Evolutionary conservation across 345 rosid genomes (phyloP), one percentile per base, ranked within the genome.

Genomic region (Reutealis trisperma): DNA sequence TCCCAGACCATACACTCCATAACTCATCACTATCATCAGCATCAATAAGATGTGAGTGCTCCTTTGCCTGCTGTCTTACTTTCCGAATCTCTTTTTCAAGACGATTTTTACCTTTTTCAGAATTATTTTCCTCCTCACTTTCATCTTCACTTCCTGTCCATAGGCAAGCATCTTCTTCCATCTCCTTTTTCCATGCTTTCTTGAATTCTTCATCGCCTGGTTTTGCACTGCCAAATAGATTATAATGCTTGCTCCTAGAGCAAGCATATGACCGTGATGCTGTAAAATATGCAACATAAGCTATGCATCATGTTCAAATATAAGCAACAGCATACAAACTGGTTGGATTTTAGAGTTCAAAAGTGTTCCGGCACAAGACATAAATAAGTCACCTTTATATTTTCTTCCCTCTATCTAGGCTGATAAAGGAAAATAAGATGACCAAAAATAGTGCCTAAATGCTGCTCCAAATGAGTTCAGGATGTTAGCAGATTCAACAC

Each of bases 141-240:
- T 91, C 96, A 81, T 87, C 96, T 84, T 93, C 99, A 71, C 98
- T 95, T 75, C 89, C 96, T 22, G 96, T 88, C 98, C 99, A 95
- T 0, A 91, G 81, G 75, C 88, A 79, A 58, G 67, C 80, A 73
- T 88, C 96, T 78, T 95, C 93, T 19, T 87, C 88, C 88, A 89
- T 78, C 74, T 87, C 88, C 75, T 88, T 85, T 83, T 88, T 85
- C 92, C 97, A 93, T 18, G 93, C 82, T 75, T 93, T 84, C 82
- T 85, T 88, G 68, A 93, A 95, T 11, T 86, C 83, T 25, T 84
- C 85, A 66, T 86, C 88, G 1, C 98, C 94, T 0, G 93, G 96
- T 78, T 64, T 84, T 42, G 64, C 83, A 62, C 81, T 71, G 34
- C 96, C 92, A 82, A 96, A 93, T 24, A 93, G 91, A 86, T 93